Evolutionary conservation across 2,329 filamentous ascomycete species (phyloP), one percentile per base, ranked within the genome.

Genomic region (Colletotrichum sp.): DNA sequence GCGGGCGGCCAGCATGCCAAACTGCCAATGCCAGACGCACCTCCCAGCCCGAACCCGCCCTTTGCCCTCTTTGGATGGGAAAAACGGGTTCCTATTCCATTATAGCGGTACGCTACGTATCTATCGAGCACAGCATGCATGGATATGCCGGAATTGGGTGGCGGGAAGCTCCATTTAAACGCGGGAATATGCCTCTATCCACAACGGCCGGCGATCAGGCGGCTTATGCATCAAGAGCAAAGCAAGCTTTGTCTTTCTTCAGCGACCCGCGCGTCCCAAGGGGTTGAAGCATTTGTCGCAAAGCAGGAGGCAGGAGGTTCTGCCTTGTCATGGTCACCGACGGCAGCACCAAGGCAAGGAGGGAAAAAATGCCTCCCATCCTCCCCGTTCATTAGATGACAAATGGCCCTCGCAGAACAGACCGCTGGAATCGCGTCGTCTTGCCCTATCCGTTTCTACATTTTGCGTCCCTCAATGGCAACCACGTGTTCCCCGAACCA

Each of bases 401-500:
- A 68, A 73, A 69, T 65, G 70, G 10, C 12, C 32, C 58, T 61
- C 16, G 28, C 58, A 32, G 24, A 36, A 26, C 21, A 26, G 64
- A 72, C 38, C 56, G 56, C 70, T 68, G 32, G 48, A 76, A 73
- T 76, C 64, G 73, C 70, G 58, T 60, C 64, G 58, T 43, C 56
- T 60, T 55, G 56, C 34, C 28, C 43, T n/a, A 52, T n/a, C 28
- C 32, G 24, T 8, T 24, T 16, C 38, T 65, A 8, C 10, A 9
- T 26, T 66, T 67, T 64, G 43, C 58, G 24, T 73, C 58, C 43
- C 38, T 32, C 70, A 73, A 76, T 76, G 73, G 70, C 73, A 65
- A 69, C 64, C 70, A 76, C 73, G 70, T 76, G 70, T 73, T 68
- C 70, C 16, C 70, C 70, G 64, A 75, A 73, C 56, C 55, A 52